Conservation (phyloP, 306 rosid genomes). For the Lotus japonicus region DNA sequence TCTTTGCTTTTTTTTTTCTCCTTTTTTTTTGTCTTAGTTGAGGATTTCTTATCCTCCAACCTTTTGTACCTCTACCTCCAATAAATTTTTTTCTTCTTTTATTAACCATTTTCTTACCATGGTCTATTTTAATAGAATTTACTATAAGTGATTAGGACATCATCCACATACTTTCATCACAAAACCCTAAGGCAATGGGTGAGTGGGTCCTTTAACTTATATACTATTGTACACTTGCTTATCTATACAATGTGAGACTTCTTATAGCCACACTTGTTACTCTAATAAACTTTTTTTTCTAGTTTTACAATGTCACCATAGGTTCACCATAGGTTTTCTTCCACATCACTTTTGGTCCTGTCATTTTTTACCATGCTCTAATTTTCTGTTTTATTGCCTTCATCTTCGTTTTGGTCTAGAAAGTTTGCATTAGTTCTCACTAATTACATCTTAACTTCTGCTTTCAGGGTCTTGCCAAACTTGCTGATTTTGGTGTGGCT, state of each 20-base stretch:
- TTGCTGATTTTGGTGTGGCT: slow-evolving; percentile 99
- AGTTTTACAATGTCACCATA: background rate
- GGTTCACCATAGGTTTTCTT: slow-evolving; percentile 16
- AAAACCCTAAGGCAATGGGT: too few relatives aligned
- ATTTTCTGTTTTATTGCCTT: background rate
- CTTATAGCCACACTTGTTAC: too few relatives aligned
- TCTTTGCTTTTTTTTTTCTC: background rate
- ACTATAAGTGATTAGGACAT: too few relatives aligned
- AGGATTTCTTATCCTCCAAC: slow-evolving; percentile 1
- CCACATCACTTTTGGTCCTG: background rate
- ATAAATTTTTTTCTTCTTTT: background rate
- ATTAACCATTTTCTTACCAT: background rate
- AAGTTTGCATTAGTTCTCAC: slow-evolving; percentile 6
- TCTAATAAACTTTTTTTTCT: background rate
- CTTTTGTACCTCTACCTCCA: background rate
- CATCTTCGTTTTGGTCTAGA: background rate
- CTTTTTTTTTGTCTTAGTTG: background rate
- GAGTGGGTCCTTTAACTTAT: too few relatives aligned
- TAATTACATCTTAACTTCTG: background rate
- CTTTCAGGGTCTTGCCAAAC: slow-evolving; percentile 96
- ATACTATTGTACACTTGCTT: too few relatives aligned
- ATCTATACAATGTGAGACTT: too few relatives aligned
- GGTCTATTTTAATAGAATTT: too few relatives aligned
- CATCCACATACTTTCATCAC: too few relatives aligned
- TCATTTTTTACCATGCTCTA: background rate